These are phyloP conservation scores for Psidium friedrichsthalianum DNA, from an alignment of 345 rosid species.

Conservation along the genomic window DNA sequence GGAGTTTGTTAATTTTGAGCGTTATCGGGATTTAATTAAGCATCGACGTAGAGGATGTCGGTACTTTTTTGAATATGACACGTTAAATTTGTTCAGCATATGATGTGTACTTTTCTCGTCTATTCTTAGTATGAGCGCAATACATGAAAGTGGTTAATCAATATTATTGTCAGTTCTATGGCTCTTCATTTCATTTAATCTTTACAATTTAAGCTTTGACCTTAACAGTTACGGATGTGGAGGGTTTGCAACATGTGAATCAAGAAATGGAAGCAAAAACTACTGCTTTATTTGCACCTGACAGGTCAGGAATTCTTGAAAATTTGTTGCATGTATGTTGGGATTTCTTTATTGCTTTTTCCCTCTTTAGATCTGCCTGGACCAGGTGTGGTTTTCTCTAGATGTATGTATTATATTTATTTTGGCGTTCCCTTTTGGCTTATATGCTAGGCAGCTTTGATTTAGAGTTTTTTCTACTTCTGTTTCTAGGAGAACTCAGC, in stretches of 20 bases:
- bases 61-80: slow-evolving; percentile 52
- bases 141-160: slow-evolving; percentile 3
- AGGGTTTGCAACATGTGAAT: slow-evolving; percentile 68
- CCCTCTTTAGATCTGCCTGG: background rate
- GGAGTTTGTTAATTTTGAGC: slow-evolving; percentile 99
- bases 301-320: slow-evolving; percentile 30
- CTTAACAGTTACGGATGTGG: slow-evolving; percentile 75
- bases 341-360: background rate
- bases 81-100: slow-evolving; percentile 7
- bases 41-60: slow-evolving; percentile 99
- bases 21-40: slow-evolving; percentile 99
- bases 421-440: background rate
- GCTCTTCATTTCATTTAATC: background rate
- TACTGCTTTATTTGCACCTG: slow-evolving; percentile 38
- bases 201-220: slow-evolving; percentile 15
- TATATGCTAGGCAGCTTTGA: background rate
- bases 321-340: background rate
- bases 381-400: background rate
- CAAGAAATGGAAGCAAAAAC: slow-evolving; percentile 80
- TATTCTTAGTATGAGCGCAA: slow-evolving; percentile 4
- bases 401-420: background rate
- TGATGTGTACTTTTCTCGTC: background rate
- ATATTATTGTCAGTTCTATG: slow-evolving; percentile 1
- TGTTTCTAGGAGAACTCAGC: slow-evolving; percentile 33
- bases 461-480: background rate